Conservation (phyloP, 225 moss, liverwort and hornwort genomes). For the Pleurozium schreberi region DNA sequence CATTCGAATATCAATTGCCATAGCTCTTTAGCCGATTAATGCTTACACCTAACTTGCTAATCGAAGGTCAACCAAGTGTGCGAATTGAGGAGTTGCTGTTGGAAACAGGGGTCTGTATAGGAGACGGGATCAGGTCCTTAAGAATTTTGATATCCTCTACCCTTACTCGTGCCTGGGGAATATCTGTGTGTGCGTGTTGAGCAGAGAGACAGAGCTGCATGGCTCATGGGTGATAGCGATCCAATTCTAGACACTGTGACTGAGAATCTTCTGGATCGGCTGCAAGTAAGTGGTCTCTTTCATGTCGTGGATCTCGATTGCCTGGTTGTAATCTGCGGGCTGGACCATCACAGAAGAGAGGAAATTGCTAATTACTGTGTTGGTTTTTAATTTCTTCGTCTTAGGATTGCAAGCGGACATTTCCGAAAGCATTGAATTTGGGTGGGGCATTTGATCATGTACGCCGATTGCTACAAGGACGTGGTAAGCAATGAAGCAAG, state of each 20-base stretch:
- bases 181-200: background rate
- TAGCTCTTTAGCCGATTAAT: background rate
- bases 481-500: constrained; percentile 33
- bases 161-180: background rate
- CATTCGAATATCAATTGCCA: background rate
- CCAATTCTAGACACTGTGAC: constrained; percentile 77
- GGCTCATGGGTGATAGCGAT: constrained; percentile 67
- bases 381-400: background rate
- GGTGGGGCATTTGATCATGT: constrained; percentile 93
- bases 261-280: constrained; percentile 86
- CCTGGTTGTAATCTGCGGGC: background rate
- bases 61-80: background rate
- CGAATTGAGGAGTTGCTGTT: background rate
- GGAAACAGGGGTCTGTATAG: background rate
- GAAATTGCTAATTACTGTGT: background rate
- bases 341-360: background rate
- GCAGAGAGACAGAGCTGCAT: constrained; percentile 87
- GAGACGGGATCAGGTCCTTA: background rate
- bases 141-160: background rate
- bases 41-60: background rate
- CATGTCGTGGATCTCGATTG: background rate
- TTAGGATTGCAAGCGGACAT: constrained; percentile 85
- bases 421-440: constrained; percentile 85
- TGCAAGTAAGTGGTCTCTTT: constrained; percentile 46
- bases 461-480: constrained; percentile 56